A percentile compares a stretch with the other conserved stretches of the same genome.
These are phyloP conservation scores for Globisporangium barbulae DNA, from an alignment of 352 stramenopile species.

Conservation along the genomic window DNA sequence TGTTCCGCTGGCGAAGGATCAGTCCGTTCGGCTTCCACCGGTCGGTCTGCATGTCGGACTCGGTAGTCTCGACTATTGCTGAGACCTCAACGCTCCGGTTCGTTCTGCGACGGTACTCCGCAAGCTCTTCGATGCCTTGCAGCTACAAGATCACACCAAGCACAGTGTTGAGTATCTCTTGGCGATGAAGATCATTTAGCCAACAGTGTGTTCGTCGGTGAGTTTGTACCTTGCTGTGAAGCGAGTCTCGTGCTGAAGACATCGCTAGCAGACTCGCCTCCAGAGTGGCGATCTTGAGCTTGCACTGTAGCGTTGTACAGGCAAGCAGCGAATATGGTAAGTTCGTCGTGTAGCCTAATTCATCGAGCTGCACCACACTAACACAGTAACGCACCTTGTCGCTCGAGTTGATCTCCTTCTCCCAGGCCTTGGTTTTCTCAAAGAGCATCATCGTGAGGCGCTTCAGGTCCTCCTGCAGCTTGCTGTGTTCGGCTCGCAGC, in stretches of 20 bases:
- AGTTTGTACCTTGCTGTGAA: slow-evolving; percentile 39
- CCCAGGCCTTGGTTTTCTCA: slow-evolving; percentile 73
- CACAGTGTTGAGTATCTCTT: background rate
- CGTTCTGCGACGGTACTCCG: slow-evolving; percentile 47
- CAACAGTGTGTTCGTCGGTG: background rate
- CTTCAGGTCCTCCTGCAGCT: slow-evolving; percentile 47
- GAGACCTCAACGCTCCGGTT: slow-evolving; percentile 65
- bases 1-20: slow-evolving; percentile 69
- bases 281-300: slow-evolving; percentile 41
- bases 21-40: slow-evolving; percentile 69
- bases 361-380: background rate
- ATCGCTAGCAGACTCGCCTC: slow-evolving; percentile 31
- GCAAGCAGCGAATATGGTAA: background rate
- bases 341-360: too few species aligned
- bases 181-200: background rate
- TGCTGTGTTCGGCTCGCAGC: slow-evolving; percentile 29
- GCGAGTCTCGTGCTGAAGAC: slow-evolving; percentile 25
- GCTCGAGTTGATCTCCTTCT: slow-evolving; percentile 56
- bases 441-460: slow-evolving; percentile 58
- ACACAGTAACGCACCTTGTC: slow-evolving; percentile 29
- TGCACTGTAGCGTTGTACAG: slow-evolving; percentile 27
- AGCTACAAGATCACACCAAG: slow-evolving; percentile 28
- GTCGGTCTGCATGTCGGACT: slow-evolving; percentile 70
- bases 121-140: slow-evolving; percentile 54
- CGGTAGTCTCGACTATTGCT: slow-evolving; percentile 31